These are phyloP conservation scores for Ascochyta viciae-villosae DNA, from an alignment of 2,329 filamentous ascomycete species.

Conservation along the genomic window DNA sequence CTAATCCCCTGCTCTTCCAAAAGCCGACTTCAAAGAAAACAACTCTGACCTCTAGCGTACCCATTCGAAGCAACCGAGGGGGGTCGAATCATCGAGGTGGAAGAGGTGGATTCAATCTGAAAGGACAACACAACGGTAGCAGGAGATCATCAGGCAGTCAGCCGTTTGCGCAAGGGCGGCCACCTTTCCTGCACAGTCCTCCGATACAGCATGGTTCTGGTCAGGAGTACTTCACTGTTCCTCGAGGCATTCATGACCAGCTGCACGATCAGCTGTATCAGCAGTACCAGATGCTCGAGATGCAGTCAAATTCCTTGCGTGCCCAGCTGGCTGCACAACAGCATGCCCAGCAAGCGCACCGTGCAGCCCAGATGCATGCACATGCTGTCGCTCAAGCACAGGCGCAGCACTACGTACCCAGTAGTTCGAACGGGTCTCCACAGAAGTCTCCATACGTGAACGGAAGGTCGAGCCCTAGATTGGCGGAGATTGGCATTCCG, in stretches of 20 bases:
- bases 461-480: constrained; percentile 41
- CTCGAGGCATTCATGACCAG: constrained; percentile 50
- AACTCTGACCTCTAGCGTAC: constrained; percentile 59
- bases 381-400: constrained; percentile 48
- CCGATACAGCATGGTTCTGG: constrained; percentile 46
- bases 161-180: constrained; percentile 52
- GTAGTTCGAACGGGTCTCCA: constrained; percentile 50
- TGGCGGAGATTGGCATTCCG: constrained; percentile 38
- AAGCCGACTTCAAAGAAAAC: constrained; percentile 61
- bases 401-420: constrained; percentile 43
- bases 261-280: constrained; percentile 58
- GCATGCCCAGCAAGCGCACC: constrained; percentile 50
- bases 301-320: constrained; percentile 49
- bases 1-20: constrained; percentile 58
- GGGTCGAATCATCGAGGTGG: constrained; percentile 54
- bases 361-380: constrained; percentile 46
- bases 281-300: constrained; percentile 57
- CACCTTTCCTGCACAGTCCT: constrained; percentile 52
- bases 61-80: constrained; percentile 57
- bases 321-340: constrained; percentile 48
- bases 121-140: constrained; percentile 52
- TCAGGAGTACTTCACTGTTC: constrained; percentile 55
- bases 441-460: constrained; percentile 47
- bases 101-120: constrained; percentile 56
- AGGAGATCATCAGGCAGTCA: constrained; percentile 66